Evolutionary conservation across 2,329 filamentous ascomycete genomes (phyloP).

Genomic region (Cercospora berteroae): DNA sequence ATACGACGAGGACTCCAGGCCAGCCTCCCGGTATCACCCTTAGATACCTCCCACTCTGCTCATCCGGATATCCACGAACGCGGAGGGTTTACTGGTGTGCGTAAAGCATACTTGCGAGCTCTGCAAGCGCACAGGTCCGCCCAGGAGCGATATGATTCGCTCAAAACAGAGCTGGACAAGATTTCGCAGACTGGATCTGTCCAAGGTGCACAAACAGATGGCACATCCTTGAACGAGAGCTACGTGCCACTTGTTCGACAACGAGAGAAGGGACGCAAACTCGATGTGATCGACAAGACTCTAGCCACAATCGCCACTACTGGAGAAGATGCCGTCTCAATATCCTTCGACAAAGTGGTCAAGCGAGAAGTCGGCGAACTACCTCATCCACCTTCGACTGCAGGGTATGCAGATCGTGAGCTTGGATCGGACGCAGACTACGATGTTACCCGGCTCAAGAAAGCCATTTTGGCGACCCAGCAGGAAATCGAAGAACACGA

Average conservation of each 20-base stretch:
- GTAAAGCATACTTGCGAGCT: constrained; percentile 35
- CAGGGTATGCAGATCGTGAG: constrained; percentile 24
- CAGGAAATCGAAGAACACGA: constrained; percentile 26
- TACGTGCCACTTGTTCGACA: constrained; percentile 32
- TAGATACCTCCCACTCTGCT: constrained; percentile 11
- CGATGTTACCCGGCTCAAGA: constrained; percentile 33
- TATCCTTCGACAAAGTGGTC: constrained; percentile 31
- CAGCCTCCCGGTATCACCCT: constrained; percentile 26
- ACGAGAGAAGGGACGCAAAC: constrained; percentile 30
- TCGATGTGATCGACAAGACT: constrained; percentile 31
- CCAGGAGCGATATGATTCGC: constrained; percentile 31
- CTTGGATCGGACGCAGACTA: constrained; percentile 27
- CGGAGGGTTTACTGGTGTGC: constrained; percentile 29
- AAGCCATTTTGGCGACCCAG: constrained; percentile 31
- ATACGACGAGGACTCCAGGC: constrained; percentile 33
- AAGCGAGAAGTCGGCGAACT: constrained; percentile 32
- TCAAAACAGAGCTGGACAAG: constrained; percentile 33
- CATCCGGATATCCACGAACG: constrained; percentile 14
- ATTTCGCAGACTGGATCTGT: constrained; percentile 11
- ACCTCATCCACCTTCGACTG: constrained; percentile 28
- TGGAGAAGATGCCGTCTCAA: constrained; percentile 19
- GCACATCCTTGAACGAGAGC: constrained; percentile 20
- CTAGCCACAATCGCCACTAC: constrained; percentile 21
- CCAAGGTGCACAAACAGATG: background rate
- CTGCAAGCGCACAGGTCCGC: constrained; percentile 33